Conservation (phyloP, 306 rosid species). For the Rosa lucieae region DNA sequence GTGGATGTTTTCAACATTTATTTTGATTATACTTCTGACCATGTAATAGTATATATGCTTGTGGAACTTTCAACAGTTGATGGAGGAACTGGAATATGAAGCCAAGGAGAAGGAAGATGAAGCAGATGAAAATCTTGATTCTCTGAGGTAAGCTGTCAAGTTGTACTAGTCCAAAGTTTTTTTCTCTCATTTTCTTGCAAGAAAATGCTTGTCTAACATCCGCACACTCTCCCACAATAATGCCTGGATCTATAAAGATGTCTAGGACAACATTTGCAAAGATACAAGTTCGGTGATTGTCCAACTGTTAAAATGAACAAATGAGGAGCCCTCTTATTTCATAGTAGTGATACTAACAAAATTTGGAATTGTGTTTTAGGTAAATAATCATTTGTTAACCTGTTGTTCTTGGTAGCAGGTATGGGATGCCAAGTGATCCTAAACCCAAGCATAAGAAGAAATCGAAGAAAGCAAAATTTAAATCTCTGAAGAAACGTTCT, state of each 20-base stretch:
- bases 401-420: constrained; percentile 40
- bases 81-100: constrained; percentile 90
- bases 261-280: not conserved
- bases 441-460: constrained; percentile 88
- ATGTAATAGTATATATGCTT: constrained; percentile 12
- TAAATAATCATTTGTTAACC: not conserved
- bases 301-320: constrained; percentile 2
- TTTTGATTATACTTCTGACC: constrained; percentile 10
- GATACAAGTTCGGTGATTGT: not conserved
- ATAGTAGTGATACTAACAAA: not conserved
- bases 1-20: constrained; percentile 18
- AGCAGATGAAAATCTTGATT: constrained; percentile 58
- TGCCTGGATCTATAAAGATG: not conserved
- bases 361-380: not conserved
- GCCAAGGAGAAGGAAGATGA: constrained; percentile 84
- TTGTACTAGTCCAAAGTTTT: constrained; percentile 8
- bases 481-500: constrained; percentile 87
- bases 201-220: not conserved
- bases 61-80: constrained; percentile 48
- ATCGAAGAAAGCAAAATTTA: constrained; percentile 85
- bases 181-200: not conserved
- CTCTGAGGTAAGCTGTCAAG: constrained; percentile 53
- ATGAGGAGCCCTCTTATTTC: not conserved
- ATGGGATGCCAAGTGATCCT: constrained; percentile 49
- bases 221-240: not conserved